phyloP scores from a whole-genome alignment of 2,329 filamentous ascomycete species.

The Xylaria sp. region DNA sequence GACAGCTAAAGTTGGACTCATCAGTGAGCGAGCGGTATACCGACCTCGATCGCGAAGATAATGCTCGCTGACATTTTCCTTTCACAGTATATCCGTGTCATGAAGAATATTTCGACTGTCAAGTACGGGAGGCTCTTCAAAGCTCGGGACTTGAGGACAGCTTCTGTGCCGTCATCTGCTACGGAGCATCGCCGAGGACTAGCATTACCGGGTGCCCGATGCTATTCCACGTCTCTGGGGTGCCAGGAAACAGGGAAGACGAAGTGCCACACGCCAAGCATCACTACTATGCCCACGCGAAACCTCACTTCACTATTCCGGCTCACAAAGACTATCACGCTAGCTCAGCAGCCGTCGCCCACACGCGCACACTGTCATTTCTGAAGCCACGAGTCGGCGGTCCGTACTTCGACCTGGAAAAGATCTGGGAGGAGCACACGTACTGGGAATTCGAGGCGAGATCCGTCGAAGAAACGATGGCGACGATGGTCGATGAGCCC shows the following conservation, averaged over 20 bases:
- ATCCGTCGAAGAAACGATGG: conserved; percentile 73
- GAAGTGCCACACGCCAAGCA: conserved; percentile 9
- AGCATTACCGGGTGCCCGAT: conserved; percentile 4
- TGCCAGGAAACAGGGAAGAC: not conserved
- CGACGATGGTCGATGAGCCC: conserved; percentile 78
- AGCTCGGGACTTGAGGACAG: conserved; percentile 20
- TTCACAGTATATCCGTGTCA: conserved; percentile 19
- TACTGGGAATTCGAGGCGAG: conserved; percentile 70
- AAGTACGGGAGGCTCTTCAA: conserved; percentile 26
- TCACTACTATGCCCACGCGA: conserved; percentile 48
- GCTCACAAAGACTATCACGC: conserved; percentile 54
- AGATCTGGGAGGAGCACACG: conserved; percentile 79
- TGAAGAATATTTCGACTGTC: no score
- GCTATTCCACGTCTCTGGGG: conserved; percentile 15
- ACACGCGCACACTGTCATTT: conserved; percentile 67
- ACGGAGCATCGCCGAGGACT: conserved; percentile 8
- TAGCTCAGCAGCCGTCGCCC: conserved; percentile 60
- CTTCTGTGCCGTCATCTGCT: conserved; percentile 27
- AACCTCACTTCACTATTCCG: conserved; percentile 51
- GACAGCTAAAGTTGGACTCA: conserved; percentile 18
- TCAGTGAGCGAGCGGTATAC: conserved; percentile 12
- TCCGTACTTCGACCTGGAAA: conserved; percentile 73
- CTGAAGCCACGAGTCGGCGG: conserved; percentile 65
- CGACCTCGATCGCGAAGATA: not conserved
- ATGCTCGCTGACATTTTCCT: not conserved